Base-by-base conservation (phyloP, 345 rosid genomes). In the Raphanus raphanistrum region DNA sequence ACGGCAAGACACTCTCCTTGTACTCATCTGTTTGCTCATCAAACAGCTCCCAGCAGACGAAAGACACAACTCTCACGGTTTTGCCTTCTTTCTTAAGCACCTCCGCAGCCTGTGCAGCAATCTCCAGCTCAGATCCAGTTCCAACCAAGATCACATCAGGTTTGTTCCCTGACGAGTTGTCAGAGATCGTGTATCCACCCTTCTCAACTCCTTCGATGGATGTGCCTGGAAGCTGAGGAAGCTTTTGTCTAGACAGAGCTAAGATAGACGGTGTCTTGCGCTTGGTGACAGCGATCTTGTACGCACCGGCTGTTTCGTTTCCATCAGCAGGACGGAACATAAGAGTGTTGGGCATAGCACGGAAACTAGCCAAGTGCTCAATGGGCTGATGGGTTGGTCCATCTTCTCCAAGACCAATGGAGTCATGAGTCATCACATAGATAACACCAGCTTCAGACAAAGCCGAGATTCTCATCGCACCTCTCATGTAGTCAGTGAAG, bases 311-410 rank as follows among this genome's bases (percentile, higher is more conserved):
- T 48, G 98, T 96, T 78, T 96, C 99, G 35, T 89, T 96, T 55
- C 98, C 99, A 33, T 96, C 99, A 76, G 99, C 99, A 13, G 99
- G 99, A 58, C 99, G 98, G 81, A 96, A 86, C 99, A 96, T 96
- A 52, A 96, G 80, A 45, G 85, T 77, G 84, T 93, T 96, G 45
- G 99, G 98, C 98, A 96, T 96, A 48, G 99, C 99, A 64, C 99
- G 96, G 93, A 96, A 93, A 78, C 99, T 96, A 6, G 99, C 97
- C 57, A 96, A 13, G 86, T 96, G 98, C 80, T 96, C 99, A 43
- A 96, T 81, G 33, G 99, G 98, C 80, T 96, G 99, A 82, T 93
- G 99, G 73, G 99, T 96, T 43, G 99, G 99, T 70, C 99, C 99
- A 70, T 96, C 99, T 81, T 96, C 99, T 66, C 99, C 99, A 12